Conservation (phyloP, 768 basidiomycete genomes). For the Sporobolomyces pararoseus region DNA sequence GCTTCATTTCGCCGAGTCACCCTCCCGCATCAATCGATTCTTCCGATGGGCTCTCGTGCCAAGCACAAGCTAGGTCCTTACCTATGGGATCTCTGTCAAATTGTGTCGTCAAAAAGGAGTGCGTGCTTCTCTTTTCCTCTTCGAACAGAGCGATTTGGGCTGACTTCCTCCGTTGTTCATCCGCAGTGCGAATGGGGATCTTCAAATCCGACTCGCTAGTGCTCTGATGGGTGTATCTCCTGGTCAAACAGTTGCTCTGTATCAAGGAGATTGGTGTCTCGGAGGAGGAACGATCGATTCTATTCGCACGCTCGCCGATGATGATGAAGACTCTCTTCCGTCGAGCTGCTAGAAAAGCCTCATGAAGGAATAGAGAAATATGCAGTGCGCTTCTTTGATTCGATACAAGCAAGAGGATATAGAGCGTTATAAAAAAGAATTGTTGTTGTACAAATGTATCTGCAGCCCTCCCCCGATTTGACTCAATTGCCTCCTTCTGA, state of each 20-base stretch:
- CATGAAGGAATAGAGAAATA: neutral
- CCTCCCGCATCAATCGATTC: slow-evolving; percentile 54
- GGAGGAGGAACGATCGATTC: slow-evolving; percentile 68
- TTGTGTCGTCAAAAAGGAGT: slow-evolving; percentile 58
- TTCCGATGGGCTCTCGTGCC: slow-evolving; percentile 55
- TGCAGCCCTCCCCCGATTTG: too few species aligned
- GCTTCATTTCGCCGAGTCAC: slow-evolving; percentile 70
- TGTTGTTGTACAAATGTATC: too few species aligned
- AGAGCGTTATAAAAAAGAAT: too few species aligned
- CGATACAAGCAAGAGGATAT: too few species aligned
- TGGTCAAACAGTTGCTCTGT: slow-evolving; percentile 76
- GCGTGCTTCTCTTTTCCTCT: slow-evolving; percentile 4
- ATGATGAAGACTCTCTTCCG: neutral
- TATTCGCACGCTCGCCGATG: slow-evolving; percentile 31
- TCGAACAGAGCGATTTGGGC: neutral
- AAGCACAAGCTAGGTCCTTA: slow-evolving; percentile 67
- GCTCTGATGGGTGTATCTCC: slow-evolving; percentile 67
- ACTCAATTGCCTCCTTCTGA: too few species aligned
- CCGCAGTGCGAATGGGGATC: slow-evolving; percentile 43
- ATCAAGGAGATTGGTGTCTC: slow-evolving; percentile 70
- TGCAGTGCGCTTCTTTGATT: neutral
- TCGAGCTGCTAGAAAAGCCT: neutral
- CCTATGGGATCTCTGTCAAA: slow-evolving; percentile 55
- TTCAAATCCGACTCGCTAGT: slow-evolving; percentile 57
- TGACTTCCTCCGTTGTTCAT: slow-evolving; percentile 6